Conservation (phyloP, 2,329 filamentous ascomycete genomes). For the Sporothrix dimorphospora region DNA sequence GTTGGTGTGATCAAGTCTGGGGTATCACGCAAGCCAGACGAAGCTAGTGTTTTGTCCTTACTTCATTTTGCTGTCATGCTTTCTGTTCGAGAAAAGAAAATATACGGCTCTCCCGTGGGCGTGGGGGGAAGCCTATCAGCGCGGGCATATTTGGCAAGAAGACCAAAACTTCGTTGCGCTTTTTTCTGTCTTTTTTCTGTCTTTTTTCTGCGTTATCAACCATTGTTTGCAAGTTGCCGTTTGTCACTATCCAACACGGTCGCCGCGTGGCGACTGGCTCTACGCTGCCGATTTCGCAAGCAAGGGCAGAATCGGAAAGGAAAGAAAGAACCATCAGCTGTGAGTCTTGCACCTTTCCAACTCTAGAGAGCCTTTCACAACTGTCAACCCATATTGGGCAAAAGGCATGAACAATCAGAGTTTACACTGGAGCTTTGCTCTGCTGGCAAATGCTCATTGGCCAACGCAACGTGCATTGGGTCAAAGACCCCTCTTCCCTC, state of each 20-base stretch:
- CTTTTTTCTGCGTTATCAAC: not conserved
- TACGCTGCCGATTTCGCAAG: constrained; percentile 5
- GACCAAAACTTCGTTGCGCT: not conserved
- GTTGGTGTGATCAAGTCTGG: not conserved
- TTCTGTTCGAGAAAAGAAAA: not conserved
- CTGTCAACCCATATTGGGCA: not conserved
- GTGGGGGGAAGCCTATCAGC: not conserved
- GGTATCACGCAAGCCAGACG: constrained; percentile 11
- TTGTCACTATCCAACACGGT: constrained; percentile 21
- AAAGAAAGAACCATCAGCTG: not conserved
- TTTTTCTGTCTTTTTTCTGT: not conserved
- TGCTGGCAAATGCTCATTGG: constrained; percentile 24
- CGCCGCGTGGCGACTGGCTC: not conserved
- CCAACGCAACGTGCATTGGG: constrained; percentile 24
- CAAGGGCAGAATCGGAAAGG: not conserved
- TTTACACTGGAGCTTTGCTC: constrained; percentile 7
- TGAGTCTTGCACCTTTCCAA: not conserved
- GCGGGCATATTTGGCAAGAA: not conserved
- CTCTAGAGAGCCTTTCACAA: not conserved
- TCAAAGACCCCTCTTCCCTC: not conserved
- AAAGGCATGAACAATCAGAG: not conserved
- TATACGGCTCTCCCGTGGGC: not conserved
- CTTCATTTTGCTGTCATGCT: not conserved
- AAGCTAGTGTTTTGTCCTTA: constrained; percentile 1
- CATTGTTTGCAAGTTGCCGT: not conserved